A percentile compares a stretch with the other conserved stretches of the same genome.
Evolutionary conservation across 768 basidiomycete species (phyloP).

Genomic region (Tubosaeta brunneosetosa): DNA sequence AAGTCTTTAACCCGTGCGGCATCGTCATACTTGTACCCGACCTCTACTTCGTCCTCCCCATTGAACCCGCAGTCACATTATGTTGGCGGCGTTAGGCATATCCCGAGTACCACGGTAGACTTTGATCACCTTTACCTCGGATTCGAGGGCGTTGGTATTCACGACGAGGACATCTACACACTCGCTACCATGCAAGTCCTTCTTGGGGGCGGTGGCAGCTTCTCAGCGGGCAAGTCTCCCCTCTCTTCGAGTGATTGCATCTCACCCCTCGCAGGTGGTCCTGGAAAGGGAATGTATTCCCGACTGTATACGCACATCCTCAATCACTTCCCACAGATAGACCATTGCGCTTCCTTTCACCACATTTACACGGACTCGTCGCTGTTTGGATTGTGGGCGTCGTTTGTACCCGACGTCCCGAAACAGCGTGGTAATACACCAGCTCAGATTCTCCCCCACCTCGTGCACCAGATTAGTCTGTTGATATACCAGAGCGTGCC

Average conservation of each 20-base stretch:
- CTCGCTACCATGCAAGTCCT: conserved; percentile 93
- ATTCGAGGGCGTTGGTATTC: conserved; percentile 87
- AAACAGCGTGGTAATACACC: conserved; percentile 58
- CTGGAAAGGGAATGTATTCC: conserved; percentile 99
- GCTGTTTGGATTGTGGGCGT: conserved; percentile 86
- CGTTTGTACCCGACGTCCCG: conserved; percentile 65
- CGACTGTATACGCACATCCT: conserved; percentile 94
- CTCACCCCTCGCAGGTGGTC: conserved; percentile 57
- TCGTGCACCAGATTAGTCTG: conserved; percentile 83
- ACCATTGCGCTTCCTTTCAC: conserved; percentile 95
- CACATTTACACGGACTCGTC: conserved; percentile 96
- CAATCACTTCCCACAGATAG: conserved; percentile 89
- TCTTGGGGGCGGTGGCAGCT: conserved; percentile 92
- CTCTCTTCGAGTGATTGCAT: neutral
- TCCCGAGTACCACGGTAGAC: conserved; percentile 56
- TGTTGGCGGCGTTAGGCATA: conserved; percentile 78
- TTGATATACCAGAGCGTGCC: conserved; percentile 69
- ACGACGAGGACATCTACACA: conserved; percentile 88
- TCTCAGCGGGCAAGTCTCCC: conserved; percentile 70
- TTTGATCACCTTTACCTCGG: conserved; percentile 92
- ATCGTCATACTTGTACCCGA: conserved; percentile 61
- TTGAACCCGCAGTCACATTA: conserved; percentile 50
- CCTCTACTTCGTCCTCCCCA: conserved; percentile 12
- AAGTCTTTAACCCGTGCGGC: conserved; percentile 76
- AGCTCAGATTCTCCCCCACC: conserved; percentile 71